phyloP scores from a whole-genome alignment of 345 rosid genomes.

The Odontarrhena argentea region DNA sequence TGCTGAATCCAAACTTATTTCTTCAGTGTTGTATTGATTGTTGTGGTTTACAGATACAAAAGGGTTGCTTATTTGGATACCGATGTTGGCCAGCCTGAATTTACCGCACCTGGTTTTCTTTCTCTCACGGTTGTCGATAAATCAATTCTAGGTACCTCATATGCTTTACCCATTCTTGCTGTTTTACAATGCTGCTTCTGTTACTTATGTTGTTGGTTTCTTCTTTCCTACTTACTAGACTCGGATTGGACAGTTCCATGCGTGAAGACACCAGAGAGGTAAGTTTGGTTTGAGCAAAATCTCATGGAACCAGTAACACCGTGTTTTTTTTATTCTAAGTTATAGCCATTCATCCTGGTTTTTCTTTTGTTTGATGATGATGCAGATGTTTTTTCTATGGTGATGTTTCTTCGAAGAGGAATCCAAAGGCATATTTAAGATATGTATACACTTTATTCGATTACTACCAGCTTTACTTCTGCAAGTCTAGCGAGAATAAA shows the following conservation, averaged over 20 bases:
- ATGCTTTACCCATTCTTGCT: neutral
- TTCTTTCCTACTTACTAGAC: conserved; percentile 33
- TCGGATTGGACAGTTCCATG: conserved; percentile 81
- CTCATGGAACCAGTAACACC: neutral
- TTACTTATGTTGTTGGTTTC: conserved; percentile 13
- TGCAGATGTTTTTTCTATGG: conserved; percentile 85
- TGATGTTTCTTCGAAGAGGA: conserved; percentile 83
- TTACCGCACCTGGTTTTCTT: conserved; percentile 82
- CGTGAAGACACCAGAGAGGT: conserved; percentile 95
- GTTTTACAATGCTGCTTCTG: neutral
- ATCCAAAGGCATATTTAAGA: conserved; percentile 72
- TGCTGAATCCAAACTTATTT: neutral
- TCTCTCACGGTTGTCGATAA: conserved; percentile 77
- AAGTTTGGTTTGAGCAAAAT: conserved; percentile 27
- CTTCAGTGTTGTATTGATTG: conserved; percentile 9
- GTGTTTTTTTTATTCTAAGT: neutral
- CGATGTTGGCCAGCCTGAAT: conserved; percentile 97
- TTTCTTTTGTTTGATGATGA: conserved; percentile 19
- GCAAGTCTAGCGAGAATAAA: conserved; percentile 45
- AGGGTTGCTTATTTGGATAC: conserved; percentile 88
- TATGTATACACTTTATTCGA: conserved; percentile 59
- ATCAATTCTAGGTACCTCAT: conserved; percentile 57
- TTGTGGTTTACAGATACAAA: conserved; percentile 57
- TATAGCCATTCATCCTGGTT: neutral
- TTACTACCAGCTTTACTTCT: conserved; percentile 58